Base-by-base conservation (phyloP, 2,329 filamentous ascomycete species). In the Colletotrichum nymphaeae region DNA sequence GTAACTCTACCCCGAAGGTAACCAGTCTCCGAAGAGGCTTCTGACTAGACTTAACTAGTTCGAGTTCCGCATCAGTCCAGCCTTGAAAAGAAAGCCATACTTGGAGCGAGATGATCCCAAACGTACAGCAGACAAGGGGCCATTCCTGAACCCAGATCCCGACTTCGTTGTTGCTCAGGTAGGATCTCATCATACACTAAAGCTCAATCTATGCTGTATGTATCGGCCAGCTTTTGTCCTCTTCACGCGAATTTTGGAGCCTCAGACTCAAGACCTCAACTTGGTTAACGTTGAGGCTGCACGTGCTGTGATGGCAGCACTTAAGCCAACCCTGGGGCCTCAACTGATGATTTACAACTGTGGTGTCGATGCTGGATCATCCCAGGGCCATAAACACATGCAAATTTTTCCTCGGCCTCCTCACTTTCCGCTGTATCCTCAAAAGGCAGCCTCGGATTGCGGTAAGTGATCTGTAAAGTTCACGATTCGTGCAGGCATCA, bases 11-110 rank as follows among this genome's bases (percentile, higher is more conserved):
- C 5, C 5, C 12, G 8, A 8, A 19, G 42, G 19, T 3, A 46
- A 8, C 8, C 2, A 4, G 16, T 46, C 2, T 9, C 8, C 8
- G 7, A n/a, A 49, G 16, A 49, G 0, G 0, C 0, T 19, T 49
- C 42, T 49, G 19, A 49, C 16, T 0, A 49, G 8, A n/a, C 19
- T 1, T 3, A 0, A 9, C 42, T 19, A 49, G 42, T 49, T 49
- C 42, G 42, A 49, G 6, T 49, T 49, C 6, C 42, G 42, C 7
- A 49, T 49, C 0, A 49, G 19, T 49, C 19, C 19, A 49, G 42
- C 19, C 0, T 9, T 49, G 19, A 19, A n/a, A 49, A 49, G 19
- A n/a, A 49, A 49, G 42, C 42, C 42, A 9, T 49, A 49, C 1
- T 0, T 49, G 2, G 42, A 49, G 19, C 42, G 42, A 49, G 42